Evolutionary conservation across 1,284 basidiomycete genomes (phyloP), one percentile per base, ranked within the genome.

Genomic region (Sphaerobolus stellatus): DNA sequence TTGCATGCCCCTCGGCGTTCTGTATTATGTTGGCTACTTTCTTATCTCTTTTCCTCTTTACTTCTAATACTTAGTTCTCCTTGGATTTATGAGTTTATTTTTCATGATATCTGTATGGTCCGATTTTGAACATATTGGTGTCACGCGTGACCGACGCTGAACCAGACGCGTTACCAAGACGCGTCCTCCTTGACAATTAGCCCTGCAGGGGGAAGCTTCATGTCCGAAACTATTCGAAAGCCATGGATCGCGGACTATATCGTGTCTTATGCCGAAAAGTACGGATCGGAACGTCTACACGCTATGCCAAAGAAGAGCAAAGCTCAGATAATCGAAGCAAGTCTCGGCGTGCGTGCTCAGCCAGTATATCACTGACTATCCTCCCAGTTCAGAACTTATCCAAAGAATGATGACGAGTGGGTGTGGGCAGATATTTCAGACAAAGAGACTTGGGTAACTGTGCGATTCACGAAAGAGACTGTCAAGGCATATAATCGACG

Each of bases 181-280:
- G n/a, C n/a, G n/a, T n/a, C n/a, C n/a, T n/a, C n/a, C n/a, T n/a
- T n/a, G n/a, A n/a, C n/a, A n/a, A n/a, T n/a, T n/a, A n/a, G n/a
- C n/a, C n/a, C n/a, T n/a, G n/a, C n/a, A n/a, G n/a, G n/a, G n/a
- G n/a, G n/a, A n/a, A n/a, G n/a, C n/a, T n/a, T n/a, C n/a, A 80
- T 79, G 78, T 64, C 77, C 1, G 67, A 72, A 27, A 64, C 71
- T 9, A 63, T 84, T 34, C 64, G 62, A 28, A 44, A 58, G 4
- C 73, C 81, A 31, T 86, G 84, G 84, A 77, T 86, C 6, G 63
- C 66, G 44, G 62, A 73, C 22, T 82, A 84, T 60, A 62, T 86
- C 41, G 57, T 77, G 18, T 61, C 62, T 9, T 60, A 78, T n/a
- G 80, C 77, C 1, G 76, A 82, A 61, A 66, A 68, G 2, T 64